phyloP scores from a whole-genome alignment of 1,284 basidiomycete species.

The Baeospora myosura region DNA sequence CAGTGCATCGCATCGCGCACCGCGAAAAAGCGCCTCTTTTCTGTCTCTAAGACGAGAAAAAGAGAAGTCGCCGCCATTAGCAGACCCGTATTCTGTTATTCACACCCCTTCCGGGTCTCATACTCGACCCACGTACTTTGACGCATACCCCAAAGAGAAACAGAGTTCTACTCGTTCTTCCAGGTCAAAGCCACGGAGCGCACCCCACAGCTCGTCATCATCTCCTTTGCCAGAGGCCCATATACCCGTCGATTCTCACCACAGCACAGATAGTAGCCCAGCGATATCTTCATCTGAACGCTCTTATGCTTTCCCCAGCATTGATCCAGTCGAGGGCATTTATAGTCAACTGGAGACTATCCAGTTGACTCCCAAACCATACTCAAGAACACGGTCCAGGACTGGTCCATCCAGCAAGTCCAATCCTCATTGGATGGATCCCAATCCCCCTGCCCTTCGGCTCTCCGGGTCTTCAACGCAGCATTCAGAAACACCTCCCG shows the following conservation, averaged over 20 bases:
- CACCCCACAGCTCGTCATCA: too few species aligned
- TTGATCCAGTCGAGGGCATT: conserved; percentile 9
- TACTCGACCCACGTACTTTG: conserved; percentile 27
- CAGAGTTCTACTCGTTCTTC: conserved; percentile 1
- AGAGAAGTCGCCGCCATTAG: conserved; percentile 24
- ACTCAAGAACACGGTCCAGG: conserved; percentile 43
- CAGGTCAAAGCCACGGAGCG: not conserved
- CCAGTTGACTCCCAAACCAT: conserved; percentile 19
- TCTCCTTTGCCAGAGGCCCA: too few species aligned
- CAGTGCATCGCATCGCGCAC: conserved; percentile 29
- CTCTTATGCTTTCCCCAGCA: conserved; percentile 9
- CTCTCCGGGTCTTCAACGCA: conserved; percentile 62
- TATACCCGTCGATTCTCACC: too few species aligned
- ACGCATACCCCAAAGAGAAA: conserved; percentile 25
- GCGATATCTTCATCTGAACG: not conserved
- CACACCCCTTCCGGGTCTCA: conserved; percentile 17
- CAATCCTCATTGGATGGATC: conserved; percentile 29
- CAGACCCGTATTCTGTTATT: conserved; percentile 19
- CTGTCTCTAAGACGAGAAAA: conserved; percentile 48
- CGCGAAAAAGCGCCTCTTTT: conserved; percentile 47
- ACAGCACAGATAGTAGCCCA: too few species aligned
- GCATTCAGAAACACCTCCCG: conserved; percentile 54
- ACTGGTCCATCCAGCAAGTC: conserved; percentile 46
- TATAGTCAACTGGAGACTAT: conserved; percentile 3
- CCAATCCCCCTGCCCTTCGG: conserved; percentile 36